Evolutionary conservation across 2,329 filamentous ascomycete species (phyloP), one percentile per base, ranked within the genome.

Genomic region (Ambrosiella xylebori): DNA sequence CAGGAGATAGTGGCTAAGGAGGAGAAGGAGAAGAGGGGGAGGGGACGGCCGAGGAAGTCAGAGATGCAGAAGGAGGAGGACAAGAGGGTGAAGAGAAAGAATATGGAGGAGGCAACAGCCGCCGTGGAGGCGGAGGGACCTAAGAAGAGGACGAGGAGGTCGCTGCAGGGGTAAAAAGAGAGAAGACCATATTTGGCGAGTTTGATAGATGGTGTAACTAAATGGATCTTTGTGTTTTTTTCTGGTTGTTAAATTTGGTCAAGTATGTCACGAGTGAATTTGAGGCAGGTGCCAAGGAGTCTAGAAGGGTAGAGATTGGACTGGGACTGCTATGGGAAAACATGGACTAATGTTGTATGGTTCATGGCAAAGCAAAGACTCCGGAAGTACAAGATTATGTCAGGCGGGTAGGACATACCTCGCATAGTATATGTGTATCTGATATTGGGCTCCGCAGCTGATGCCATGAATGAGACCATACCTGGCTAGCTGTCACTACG

Each of bases 41-140:
- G 56, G 19, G 17, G 54, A 17, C 13, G 57, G 27, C 52, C 57
- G 44, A 9, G 57, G 38, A 45, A 56, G 54, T 56, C 54, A 2
- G 54, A 56, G 27, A 41, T 47, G 6, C 38, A 17, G 40, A 8
- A 13, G 44, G 38, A 38, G 1, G 19, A 44, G 27, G 19, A 41
- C 3, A 56, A 56, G 54, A 56, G 12, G 13, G 39, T 35, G 15
- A 60, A 60, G 54, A 52, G 58, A 36, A 60, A 60, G 54, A 35
- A 52, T 2, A 19, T 52, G 1, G 57, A 54, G 37, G 57, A 55
- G 19, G 45, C 12, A 12, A 35, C 57, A 2, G 52, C 56, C 7
- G 27, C 27, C 1, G 27, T 27, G 27, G 15, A 7, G 7, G 40
- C n/a, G 6, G 13, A 54, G 6, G 54, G 54, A 7, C 39, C 54